Percentiles rank a stretch among this genome's conserved stretches.
Conservation (phyloP, 139 green algal species). For the Chlorella sp. region DNA sequence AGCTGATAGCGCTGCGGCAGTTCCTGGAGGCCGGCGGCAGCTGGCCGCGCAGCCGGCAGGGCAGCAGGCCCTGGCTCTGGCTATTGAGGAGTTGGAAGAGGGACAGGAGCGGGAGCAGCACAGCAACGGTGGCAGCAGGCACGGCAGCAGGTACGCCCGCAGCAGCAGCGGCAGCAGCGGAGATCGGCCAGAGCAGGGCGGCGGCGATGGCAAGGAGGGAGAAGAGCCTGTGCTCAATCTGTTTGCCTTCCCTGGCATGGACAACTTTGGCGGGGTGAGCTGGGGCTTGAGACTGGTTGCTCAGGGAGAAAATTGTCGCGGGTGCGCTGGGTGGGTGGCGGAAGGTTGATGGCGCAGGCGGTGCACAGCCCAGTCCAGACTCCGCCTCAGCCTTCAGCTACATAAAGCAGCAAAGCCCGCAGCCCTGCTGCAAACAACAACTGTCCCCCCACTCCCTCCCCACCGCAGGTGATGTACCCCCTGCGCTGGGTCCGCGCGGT, state of each 20-base stretch:
- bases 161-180: no score
- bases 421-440: no score
- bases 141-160: neutral
- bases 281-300: neutral
- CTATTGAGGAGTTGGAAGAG: neutral
- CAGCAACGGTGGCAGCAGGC: neutral
- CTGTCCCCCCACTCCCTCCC: neutral
- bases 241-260: conserved; percentile 79
- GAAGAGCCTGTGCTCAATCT: conserved; percentile 49
- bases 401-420: no score
- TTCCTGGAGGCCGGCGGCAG: neutral
- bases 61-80: neutral
- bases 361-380: no score
- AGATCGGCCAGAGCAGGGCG: neutral
- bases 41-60: neutral
- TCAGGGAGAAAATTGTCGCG: no score
- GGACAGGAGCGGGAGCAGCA: no score
- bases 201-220: neutral
- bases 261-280: conserved; percentile 81
- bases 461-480: conserved; percentile 29
- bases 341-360: no score
- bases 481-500: conserved; percentile 68
- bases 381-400: no score
- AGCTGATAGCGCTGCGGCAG: neutral
- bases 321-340: no score